phyloP scores from a whole-genome alignment of 306 rosid species.

The Gynostemma pentaphyllum region DNA sequence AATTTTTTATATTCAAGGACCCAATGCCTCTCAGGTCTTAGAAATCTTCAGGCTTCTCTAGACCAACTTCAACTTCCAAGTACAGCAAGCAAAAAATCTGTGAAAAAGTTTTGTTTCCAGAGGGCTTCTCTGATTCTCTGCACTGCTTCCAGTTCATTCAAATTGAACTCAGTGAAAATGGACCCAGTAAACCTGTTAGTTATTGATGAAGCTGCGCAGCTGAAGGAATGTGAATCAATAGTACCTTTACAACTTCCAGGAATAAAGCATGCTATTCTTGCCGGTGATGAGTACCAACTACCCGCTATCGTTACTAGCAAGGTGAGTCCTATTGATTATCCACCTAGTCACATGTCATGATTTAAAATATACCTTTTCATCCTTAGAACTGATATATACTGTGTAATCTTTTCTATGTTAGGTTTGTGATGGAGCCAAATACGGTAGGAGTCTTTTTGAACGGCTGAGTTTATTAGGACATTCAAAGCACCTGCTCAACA shows the following conservation, averaged over 20 bases:
- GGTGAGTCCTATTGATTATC: slow-evolving; percentile 10
- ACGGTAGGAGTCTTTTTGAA: slow-evolving; percentile 66
- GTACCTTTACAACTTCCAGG: slow-evolving; percentile 54
- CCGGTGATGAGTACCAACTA: slow-evolving; percentile 72
- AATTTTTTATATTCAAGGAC: slow-evolving; percentile 23
- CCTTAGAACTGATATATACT: slow-evolving; percentile 7
- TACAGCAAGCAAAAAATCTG: not conserved
- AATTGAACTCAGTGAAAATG: slow-evolving; percentile 36
- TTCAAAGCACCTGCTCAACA: slow-evolving; percentile 43
- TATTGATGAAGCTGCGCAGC: slow-evolving; percentile 80
- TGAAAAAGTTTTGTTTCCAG: slow-evolving; percentile 45
- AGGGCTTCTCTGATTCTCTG: slow-evolving; percentile 48
- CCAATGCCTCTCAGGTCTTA: slow-evolving; percentile 32
- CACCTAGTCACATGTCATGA: not conserved
- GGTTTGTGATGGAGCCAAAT: slow-evolving; percentile 47
- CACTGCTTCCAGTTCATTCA: slow-evolving; percentile 62
- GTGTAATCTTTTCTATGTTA: not conserved
- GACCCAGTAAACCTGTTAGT: slow-evolving; percentile 37
- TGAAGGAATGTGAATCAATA: slow-evolving; percentile 68
- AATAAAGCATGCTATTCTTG: slow-evolving; percentile 49
- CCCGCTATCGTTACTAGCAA: slow-evolving; percentile 59
- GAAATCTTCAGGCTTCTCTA: slow-evolving; percentile 28
- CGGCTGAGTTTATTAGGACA: slow-evolving; percentile 41
- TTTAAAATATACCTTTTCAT: not conserved
- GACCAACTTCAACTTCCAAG: slow-evolving; percentile 33